Evolutionary conservation across 257 asterid species (phyloP).

Genomic region (Hygrophila difformis): DNA sequence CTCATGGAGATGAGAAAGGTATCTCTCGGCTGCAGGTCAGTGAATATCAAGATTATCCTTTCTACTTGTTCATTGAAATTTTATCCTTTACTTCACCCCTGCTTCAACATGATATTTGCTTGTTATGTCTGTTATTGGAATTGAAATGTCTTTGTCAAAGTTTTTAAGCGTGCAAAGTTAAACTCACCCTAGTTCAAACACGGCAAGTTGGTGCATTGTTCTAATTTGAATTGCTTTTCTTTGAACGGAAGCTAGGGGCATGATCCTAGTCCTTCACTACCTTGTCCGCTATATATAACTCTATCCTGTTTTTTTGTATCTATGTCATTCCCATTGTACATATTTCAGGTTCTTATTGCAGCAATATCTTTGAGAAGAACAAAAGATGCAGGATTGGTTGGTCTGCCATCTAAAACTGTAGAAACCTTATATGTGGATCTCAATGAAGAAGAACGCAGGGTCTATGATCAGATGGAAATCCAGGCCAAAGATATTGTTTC

Average conservation of each 20-base stretch:
- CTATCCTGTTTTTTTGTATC: background rate
- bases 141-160: no score
- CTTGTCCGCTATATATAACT: background rate
- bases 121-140: no score
- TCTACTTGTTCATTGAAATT: background rate
- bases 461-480: constrained; percentile 74
- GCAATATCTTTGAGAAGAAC: constrained; percentile 78
- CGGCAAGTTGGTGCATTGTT: background rate
- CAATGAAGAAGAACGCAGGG: constrained; percentile 56
- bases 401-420: constrained; percentile 58
- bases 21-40: constrained; percentile 65
- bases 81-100: background rate
- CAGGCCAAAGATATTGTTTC: constrained; percentile 47
- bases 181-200: no score
- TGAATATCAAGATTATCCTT: constrained; percentile 3
- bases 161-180: background rate
- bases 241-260: background rate
- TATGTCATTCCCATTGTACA: background rate
- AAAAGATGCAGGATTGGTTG: constrained; percentile 51
- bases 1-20: constrained; percentile 67
- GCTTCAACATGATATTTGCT: background rate
- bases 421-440: constrained; percentile 57
- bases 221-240: background rate
- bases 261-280: background rate
- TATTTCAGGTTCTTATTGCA: constrained; percentile 63